These are phyloP conservation scores for Euphorbia pulcherrima DNA, from an alignment of 345 rosid species.

Conservation along the genomic window DNA sequence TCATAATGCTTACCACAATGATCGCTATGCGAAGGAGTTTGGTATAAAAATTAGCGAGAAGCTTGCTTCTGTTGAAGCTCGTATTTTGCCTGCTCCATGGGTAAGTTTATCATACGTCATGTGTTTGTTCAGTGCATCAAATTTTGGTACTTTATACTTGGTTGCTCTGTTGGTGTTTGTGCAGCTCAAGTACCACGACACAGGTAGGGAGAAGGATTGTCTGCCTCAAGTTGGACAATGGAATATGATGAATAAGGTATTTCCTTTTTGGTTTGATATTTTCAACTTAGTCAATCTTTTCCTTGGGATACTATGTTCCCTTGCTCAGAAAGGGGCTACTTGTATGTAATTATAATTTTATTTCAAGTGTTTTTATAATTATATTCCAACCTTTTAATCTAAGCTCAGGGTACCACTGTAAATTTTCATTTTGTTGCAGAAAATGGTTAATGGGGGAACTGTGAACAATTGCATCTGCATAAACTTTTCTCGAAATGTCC, in stretches of 20 bases:
- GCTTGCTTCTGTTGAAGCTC: constrained; percentile 96
- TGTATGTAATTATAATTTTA: no score
- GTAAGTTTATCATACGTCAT: constrained; percentile 29
- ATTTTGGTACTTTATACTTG: neutral
- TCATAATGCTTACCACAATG: constrained; percentile 67
- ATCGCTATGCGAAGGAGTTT: constrained; percentile 87
- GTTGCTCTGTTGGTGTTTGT: constrained; percentile 13
- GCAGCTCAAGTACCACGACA: constrained; percentile 95
- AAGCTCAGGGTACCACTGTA: neutral
- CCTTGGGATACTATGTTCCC: no score
- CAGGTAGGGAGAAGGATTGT: constrained; percentile 81
- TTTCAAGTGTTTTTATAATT: no score
- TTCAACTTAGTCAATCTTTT: neutral
- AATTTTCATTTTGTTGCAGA: constrained; percentile 42
- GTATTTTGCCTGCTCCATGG: constrained; percentile 92
- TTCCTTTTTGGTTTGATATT: neutral
- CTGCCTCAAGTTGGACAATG: constrained; percentile 95
- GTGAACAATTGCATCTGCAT: constrained; percentile 89
- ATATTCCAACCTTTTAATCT: neutral
- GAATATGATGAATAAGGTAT: constrained; percentile 99
- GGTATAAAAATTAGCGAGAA: constrained; percentile 85
- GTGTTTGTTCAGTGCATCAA: neutral
- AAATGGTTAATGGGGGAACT: constrained; percentile 97
- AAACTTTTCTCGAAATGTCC: constrained; percentile 78
- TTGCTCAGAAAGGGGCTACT: neutral